Conservation (phyloP, 305 asterid species). For the Plantago lanceolata region DNA sequence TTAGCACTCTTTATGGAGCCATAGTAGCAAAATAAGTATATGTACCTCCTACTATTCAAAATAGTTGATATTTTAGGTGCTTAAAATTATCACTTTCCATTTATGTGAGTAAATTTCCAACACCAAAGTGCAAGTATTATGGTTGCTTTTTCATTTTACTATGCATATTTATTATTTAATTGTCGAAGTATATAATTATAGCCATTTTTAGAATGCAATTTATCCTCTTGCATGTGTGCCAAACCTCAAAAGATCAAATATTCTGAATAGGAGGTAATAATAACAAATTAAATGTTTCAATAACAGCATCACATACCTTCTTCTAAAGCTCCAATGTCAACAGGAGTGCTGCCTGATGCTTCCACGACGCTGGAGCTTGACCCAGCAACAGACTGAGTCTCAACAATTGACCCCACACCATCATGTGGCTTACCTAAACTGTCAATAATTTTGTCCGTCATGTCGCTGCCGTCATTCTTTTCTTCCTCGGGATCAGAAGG, state of each 20-base stretch:
- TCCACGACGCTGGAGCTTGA: slow-evolving; percentile 31
- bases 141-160: too few species aligned
- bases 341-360: slow-evolving; percentile 35
- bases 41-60: too few species aligned
- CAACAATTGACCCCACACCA: slow-evolving; percentile 37
- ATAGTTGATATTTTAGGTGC: not conserved
- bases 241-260: too few species aligned
- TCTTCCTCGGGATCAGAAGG: slow-evolving; percentile 49
- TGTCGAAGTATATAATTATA: too few species aligned
- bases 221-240: too few species aligned
- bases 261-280: too few species aligned
- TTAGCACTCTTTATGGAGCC: not conserved
- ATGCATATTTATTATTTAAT: too few species aligned
- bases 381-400: slow-evolving; percentile 35
- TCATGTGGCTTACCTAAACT: slow-evolving; percentile 37
- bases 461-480: slow-evolving; percentile 38
- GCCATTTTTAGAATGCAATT: too few species aligned
- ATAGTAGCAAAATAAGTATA: not conserved
- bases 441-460: slow-evolving; percentile 34
- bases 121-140: too few species aligned
- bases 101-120: too few species aligned
- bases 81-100: too few species aligned
- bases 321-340: slow-evolving; percentile 35
- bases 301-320: slow-evolving; percentile 38
- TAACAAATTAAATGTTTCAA: slow-evolving; percentile 2